Base-by-base conservation (phyloP, 139 green algal genomes). In the Chlamydomonas eustigma region DNA sequence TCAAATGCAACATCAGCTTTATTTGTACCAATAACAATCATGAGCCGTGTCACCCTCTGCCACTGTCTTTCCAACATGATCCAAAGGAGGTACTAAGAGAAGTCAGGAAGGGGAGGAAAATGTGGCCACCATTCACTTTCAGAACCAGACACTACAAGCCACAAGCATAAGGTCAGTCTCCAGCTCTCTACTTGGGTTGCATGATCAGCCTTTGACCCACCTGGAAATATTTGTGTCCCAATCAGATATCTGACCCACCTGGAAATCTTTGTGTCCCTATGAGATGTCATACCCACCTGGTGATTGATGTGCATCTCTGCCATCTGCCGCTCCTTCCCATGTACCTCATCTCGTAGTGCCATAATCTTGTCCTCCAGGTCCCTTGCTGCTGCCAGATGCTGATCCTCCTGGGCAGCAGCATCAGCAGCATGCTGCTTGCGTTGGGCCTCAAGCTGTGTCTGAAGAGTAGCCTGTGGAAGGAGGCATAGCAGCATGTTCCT, bases 281-380 rank as follows among this genome's bases (percentile, higher is more conserved):
- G 28, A 25, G 18, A 18, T 63, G 37, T 71, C 51, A 80, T 12
- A 58, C 44, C 44, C 12, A 58, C 76, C 76, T 80, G 76, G 35
- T 80, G 50, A 1, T 66, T 71, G 2, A 80, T 76, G 34, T 80
- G 76, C 25, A 76, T 50, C 31, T 80, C 76, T 2, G 76, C 76
- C 3, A 80, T 30, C 50, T 76, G 67, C 18, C 76, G 25, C 76
- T 80, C 76, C 66, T 73, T 52, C 12, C 68, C 67, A 64, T 80
- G 76, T 51, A 76, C 30, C 67, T 80, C 67, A n/a, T 80, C 64
- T 18, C 76, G 39, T 50, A 76, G 12, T 1, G 28, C 36, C 35
- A 50, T 33, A 3, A 80, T 1, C n/a, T 50, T 70, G 1, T 72
- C 66, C 33, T 80, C 76, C 25, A 80, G 76, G 38, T 25, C 32